Evolutionary conservation across 176 grass and related monocot genomes (phyloP), one percentile per base, ranked within the genome.

Genomic region (Tillandsia leiboldiana): DNA sequence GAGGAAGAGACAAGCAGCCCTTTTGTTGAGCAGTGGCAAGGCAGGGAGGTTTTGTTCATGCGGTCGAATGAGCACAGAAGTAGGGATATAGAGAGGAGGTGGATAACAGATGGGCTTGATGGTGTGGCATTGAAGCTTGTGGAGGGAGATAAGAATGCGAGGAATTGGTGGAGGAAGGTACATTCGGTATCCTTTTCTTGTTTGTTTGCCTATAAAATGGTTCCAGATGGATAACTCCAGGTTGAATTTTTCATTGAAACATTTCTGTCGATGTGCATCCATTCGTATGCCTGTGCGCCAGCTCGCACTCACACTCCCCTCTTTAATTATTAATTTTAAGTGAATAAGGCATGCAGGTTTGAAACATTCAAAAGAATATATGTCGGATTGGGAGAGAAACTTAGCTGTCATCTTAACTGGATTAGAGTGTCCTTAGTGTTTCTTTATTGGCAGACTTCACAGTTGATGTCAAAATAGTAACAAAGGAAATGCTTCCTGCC

Each of bases 91-190:
- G 70, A 72, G 72, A 83, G 79, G 75, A 78, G 20, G 68, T 96
- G 88, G 88, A 78, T 86, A 65, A 80, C 75, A 13, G 72, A 81
- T 82, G 86, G 83, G 50, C 86, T 96, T 85, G 78, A 78, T 80
- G 71, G 81, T 70, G 75, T 83, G 17, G 68, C 79, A 53, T 70
- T 85, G 65, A 84, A 87, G 72, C 74, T 96, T 67, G 88, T 96
- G 22, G 88, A 96, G 71, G 83, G 81, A 59, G 93, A 96, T 79
- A 88, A 86, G 75, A 52, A 11, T 26, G 80, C 86, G 51, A 89
- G 79, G 58, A 96, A 96, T 79, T 96, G 93, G 93, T 83, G 93
- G 88, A 86, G 76, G 50, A 96, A 96, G 93, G 93, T 92, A 81
- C 33, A 26, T 77, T 72, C 2, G 26, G 27, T 67, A 69, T 79